Conservation (phyloP, 345 rosid species). For the Salix dunnii region DNA sequence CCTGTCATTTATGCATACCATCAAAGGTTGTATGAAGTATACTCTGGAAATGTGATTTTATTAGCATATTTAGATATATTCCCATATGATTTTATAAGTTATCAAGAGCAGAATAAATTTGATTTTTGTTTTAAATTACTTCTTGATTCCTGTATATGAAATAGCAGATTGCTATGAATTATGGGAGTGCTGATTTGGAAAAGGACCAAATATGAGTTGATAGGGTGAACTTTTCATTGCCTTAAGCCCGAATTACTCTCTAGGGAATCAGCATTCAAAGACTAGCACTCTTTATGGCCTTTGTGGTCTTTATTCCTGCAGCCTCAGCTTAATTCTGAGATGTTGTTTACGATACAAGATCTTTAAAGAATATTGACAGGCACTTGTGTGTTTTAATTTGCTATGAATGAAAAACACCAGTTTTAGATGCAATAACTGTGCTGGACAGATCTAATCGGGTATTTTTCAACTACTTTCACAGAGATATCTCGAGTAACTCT, state of each 20-base stretch:
- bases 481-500: constrained; percentile 81
- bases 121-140: too few relatives aligned
- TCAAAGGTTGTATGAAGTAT: not conserved
- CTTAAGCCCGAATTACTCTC: too few relatives aligned
- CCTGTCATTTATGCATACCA: not conserved
- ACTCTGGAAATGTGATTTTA: not conserved
- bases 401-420: not conserved
- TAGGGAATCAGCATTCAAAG: too few relatives aligned
- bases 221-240: too few relatives aligned
- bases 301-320: not conserved
- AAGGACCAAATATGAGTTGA: too few relatives aligned
- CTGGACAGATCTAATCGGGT: not conserved
- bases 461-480: constrained; percentile 15
- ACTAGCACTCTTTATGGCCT: not conserved
- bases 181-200: too few relatives aligned
- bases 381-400: not conserved
- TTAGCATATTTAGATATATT: not conserved
- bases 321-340: not conserved
- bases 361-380: not conserved
- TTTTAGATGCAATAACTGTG: not conserved
- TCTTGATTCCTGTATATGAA: too few relatives aligned
- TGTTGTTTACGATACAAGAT: not conserved
- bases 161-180: too few relatives aligned
- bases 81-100: not conserved
- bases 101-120: not conserved